Conservation (phyloP, 2,329 filamentous ascomycete genomes). For the Chrysosporium keratinophilum region DNA sequence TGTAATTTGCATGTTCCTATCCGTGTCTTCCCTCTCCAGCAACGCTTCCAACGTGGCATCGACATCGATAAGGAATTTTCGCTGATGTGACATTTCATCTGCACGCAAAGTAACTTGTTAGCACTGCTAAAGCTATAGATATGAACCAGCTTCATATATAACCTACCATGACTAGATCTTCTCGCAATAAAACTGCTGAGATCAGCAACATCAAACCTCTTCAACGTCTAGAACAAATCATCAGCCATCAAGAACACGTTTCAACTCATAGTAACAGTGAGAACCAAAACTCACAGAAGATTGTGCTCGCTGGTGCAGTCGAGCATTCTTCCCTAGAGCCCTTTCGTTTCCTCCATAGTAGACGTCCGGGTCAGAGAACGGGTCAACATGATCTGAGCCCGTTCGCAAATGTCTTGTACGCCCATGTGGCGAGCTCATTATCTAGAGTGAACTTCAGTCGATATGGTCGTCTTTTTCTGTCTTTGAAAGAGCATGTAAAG, state of each 20-base stretch:
- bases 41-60: slow-evolving; percentile 71
- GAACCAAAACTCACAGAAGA: slow-evolving; percentile 13
- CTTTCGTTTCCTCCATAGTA: slow-evolving; percentile 47
- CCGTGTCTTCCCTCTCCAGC: slow-evolving; percentile 78
- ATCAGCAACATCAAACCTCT: slow-evolving; percentile 29
- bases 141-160: background rate
- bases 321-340: slow-evolving; percentile 26
- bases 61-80: slow-evolving; percentile 78
- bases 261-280: background rate
- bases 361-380: slow-evolving; percentile 47
- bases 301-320: slow-evolving; percentile 12
- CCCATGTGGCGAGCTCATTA: slow-evolving; percentile 13
- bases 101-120: slow-evolving; percentile 3
- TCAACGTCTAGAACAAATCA: slow-evolving; percentile 24
- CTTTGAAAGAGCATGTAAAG: background rate
- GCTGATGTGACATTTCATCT: slow-evolving; percentile 66
- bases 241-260: slow-evolving; percentile 14
- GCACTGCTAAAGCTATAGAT: background rate
- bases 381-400: slow-evolving; percentile 42
- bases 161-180: slow-evolving; percentile 38
- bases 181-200: slow-evolving; percentile 30
- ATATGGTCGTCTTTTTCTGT: background rate
- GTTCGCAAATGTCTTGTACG: slow-evolving; percentile 17
- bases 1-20: slow-evolving; percentile 92
- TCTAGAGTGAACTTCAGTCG: background rate